Evolutionary conservation across 345 rosid species (phyloP).

Genomic region (Eucalyptus erythrocorys): DNA sequence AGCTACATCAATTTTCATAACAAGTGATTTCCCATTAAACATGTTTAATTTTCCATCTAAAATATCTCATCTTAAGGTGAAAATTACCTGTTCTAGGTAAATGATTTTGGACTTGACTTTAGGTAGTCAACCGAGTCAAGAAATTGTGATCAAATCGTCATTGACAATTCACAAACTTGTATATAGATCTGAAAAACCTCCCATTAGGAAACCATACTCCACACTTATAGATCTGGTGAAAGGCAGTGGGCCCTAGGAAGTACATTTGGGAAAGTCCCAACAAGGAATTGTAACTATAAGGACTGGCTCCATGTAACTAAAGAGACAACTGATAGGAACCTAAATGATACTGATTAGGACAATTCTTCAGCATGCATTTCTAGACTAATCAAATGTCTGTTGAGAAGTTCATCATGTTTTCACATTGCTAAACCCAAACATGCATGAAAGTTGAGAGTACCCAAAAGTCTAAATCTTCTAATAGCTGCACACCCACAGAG

Average conservation of each 20-base stretch:
- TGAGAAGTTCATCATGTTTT: neutral
- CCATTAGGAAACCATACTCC: neutral
- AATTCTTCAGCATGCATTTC: neutral
- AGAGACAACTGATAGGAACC: neutral
- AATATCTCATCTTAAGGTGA: no score
- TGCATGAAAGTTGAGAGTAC: neutral
- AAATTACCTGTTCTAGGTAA: no score
- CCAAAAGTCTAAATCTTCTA: neutral
- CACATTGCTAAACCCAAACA: neutral
- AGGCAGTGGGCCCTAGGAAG: neutral
- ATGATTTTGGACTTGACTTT: no score
- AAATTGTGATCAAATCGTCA: no score
- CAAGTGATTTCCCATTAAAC: no score
- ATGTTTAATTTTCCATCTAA: no score
- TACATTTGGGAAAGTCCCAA: neutral
- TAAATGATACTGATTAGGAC: neutral
- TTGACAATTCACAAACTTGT: neutral
- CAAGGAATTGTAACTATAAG: neutral
- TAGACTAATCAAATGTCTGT: neutral
- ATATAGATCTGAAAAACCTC: neutral
- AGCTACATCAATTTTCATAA: neutral
- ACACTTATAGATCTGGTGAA: neutral
- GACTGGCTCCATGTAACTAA: neutral
- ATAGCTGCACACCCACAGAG: neutral
- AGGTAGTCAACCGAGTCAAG: neutral